Conservation (phyloP, 75 land plant species). For the Pinus tabuliformis region DNA sequence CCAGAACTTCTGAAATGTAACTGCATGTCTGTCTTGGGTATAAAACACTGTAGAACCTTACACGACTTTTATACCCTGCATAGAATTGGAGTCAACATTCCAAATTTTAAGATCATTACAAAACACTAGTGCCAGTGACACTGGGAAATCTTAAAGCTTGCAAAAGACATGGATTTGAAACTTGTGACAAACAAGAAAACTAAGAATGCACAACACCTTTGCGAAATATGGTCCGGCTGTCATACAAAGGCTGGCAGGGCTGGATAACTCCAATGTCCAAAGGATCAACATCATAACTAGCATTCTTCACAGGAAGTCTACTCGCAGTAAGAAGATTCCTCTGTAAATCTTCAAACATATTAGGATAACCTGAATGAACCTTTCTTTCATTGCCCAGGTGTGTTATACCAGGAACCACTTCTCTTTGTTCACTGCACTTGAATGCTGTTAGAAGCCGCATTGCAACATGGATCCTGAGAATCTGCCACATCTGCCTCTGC, state of each 20-base stretch:
- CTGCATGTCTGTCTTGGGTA: slow-evolving; percentile 53
- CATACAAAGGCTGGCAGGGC: slow-evolving; percentile 20
- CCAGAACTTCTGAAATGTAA: slow-evolving; percentile 84
- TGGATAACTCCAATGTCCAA: slow-evolving; percentile 24
- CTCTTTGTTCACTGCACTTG: background rate
- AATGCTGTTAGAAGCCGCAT: background rate
- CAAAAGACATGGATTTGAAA: background rate
- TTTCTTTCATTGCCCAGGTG: background rate
- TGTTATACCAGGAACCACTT: background rate
- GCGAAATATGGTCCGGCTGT: slow-evolving; percentile 33
- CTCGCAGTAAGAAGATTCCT: background rate
- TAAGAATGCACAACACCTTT: slow-evolving; percentile 19
- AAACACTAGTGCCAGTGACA: background rate
- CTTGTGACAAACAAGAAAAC: background rate
- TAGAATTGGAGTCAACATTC: background rate
- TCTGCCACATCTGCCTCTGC: background rate
- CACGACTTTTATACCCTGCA: slow-evolving; percentile 78
- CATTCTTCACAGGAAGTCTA: background rate
- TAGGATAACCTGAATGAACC: background rate
- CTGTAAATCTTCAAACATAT: background rate
- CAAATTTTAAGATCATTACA: background rate
- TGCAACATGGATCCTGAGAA: background rate
- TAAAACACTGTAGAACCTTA: slow-evolving; percentile 41
- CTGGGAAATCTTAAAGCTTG: background rate
- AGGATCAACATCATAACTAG: slow-evolving; percentile 22